These are phyloP conservation scores for Spizellomyces punctatus DNA, from an alignment of 192 early-diverging fungal genomes.

Conservation along the genomic window DNA sequence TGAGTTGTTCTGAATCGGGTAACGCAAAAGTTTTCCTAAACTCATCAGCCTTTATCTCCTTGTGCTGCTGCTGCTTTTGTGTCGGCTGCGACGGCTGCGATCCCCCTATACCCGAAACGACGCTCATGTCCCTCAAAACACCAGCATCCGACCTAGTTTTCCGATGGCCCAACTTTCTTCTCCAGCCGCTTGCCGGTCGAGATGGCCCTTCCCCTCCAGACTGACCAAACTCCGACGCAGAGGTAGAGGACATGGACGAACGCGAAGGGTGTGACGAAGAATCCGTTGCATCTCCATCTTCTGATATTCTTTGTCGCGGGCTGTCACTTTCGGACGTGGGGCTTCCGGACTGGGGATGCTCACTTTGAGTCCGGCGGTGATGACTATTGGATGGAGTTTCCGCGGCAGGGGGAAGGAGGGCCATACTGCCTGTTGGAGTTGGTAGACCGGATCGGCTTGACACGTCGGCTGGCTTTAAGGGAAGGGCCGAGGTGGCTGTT, in stretches of 20 bases:
- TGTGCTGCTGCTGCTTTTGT: not conserved
- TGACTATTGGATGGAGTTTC: too few species aligned
- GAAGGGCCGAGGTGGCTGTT: not conserved
- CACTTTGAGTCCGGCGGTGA: not conserved
- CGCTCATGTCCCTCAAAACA: conserved; percentile 7
- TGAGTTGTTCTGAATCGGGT: not conserved
- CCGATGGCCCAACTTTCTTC: conserved; percentile 24
- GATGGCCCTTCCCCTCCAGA: too few species aligned
- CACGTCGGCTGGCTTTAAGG: conserved; percentile 18
- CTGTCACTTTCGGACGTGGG: conserved; percentile 27
- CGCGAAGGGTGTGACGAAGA: not conserved
- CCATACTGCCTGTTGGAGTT: not conserved
- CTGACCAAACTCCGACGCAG: conserved; percentile 12
- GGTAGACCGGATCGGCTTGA: not conserved
- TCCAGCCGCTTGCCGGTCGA: not conserved
- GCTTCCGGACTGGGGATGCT: not conserved
- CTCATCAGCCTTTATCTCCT: not conserved
- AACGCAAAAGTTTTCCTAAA: not conserved
- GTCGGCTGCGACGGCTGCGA: too few species aligned
- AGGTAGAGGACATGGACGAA: not conserved
- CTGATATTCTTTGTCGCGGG: not conserved
- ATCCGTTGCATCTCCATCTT: not conserved
- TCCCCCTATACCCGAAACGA: conserved; percentile 4
- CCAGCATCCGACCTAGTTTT: conserved; percentile 33
- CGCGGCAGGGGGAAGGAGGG: not conserved